Evolutionary conservation across 176 grass and related monocot genomes (phyloP).

Genomic region (Themeda triandra): DNA sequence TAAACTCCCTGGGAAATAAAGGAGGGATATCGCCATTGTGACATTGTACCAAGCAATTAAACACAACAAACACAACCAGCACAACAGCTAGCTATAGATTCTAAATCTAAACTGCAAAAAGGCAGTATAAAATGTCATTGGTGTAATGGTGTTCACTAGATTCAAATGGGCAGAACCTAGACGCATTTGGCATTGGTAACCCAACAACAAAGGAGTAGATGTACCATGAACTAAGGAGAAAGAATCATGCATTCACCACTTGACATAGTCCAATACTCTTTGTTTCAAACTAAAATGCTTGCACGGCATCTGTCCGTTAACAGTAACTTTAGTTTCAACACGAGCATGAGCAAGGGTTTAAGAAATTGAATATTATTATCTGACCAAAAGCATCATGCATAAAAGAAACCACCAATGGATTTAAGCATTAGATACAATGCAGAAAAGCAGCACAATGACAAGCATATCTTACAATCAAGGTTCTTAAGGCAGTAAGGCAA

Average conservation of each 20-base stretch:
- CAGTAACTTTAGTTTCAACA: conserved; percentile 3
- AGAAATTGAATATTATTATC: not conserved
- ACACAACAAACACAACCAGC: not conserved
- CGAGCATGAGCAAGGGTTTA: not conserved
- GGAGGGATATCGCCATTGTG: not conserved
- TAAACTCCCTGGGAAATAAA: not conserved
- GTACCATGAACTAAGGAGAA: not conserved
- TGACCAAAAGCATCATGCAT: not conserved
- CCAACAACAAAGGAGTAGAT: not conserved
- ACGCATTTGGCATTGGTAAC: not conserved
- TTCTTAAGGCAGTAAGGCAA: not conserved
- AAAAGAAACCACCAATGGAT: not conserved
- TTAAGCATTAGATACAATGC: not conserved
- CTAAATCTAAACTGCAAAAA: not conserved
- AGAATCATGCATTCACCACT: not conserved
- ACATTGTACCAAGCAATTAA: not conserved
- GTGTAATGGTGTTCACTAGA: not conserved
- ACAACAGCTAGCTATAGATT: not conserved
- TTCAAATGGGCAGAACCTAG: not conserved
- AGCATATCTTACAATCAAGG: not conserved
- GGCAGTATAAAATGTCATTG: not conserved
- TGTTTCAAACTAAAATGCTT: not conserved
- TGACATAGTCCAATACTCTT: not conserved
- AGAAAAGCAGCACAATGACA: not conserved
- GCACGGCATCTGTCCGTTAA: not conserved